A percentile compares a stretch with the other conserved stretches of the same genome.
phyloP scores from a whole-genome alignment of 2,329 filamentous ascomycete species.

The Alternaria sp. region DNA sequence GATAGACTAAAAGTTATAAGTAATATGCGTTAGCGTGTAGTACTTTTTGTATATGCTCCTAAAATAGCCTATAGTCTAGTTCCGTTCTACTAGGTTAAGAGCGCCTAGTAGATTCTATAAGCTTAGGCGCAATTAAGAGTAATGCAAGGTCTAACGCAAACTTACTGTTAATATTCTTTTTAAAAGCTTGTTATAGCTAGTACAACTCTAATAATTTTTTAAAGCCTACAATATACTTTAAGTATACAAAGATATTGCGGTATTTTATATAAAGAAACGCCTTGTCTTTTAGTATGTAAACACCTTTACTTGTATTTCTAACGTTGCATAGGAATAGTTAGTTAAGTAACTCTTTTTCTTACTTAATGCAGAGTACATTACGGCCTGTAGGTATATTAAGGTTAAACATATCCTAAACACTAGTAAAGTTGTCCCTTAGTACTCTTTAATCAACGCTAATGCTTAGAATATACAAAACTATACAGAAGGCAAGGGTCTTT shows the following conservation, averaged over 20 bases:
- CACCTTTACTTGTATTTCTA: constrained; percentile 16
- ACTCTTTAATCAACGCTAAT: constrained; percentile 20
- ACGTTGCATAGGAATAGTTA: constrained; percentile 29
- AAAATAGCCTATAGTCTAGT: constrained; percentile 27
- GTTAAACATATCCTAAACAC: constrained; percentile 31
- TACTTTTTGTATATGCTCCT: constrained; percentile 25
- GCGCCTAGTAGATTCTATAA: constrained; percentile 19
- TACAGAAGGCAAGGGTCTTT: constrained; percentile 25
- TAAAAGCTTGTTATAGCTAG: constrained; percentile 25
- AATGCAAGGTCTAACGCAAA: constrained; percentile 15
- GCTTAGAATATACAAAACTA: constrained; percentile 27
- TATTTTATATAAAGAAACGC: constrained; percentile 31
- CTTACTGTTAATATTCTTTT: constrained; percentile 30
- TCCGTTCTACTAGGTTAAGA: constrained; percentile 12
- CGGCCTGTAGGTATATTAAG: constrained; percentile 22
- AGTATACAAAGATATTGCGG: constrained; percentile 25
- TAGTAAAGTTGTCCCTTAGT: constrained; percentile 26
- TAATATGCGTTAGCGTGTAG: constrained; percentile 28
- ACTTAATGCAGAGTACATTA: constrained; percentile 27
- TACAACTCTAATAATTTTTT: constrained; percentile 28
- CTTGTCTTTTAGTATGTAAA: constrained; percentile 15
- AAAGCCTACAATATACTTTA: constrained; percentile 28
- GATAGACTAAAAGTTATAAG: constrained; percentile 25
- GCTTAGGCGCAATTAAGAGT: constrained; percentile 8
- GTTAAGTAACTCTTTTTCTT: constrained; percentile 27